Percentiles rank a stretch among this genome's conserved stretches.
phyloP scores from a whole-genome alignment of 2,329 filamentous ascomycete species.

The Amesomyces nigricolor region DNA sequence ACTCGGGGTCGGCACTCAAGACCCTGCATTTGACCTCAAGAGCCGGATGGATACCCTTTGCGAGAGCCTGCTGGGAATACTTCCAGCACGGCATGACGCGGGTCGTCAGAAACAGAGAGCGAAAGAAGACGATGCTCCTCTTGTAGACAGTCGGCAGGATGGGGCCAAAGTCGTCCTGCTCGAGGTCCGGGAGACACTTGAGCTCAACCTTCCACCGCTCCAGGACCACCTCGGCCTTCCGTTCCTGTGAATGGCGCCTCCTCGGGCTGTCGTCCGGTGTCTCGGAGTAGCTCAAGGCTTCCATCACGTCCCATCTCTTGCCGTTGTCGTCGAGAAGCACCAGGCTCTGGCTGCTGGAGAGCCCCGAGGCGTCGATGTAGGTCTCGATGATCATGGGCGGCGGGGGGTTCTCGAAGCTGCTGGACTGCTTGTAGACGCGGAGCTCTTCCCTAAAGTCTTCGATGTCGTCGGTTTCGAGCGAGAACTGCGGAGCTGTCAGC shows the following conservation, averaged over 20 bases:
- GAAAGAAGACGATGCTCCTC: constrained; percentile 90
- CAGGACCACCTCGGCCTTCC: constrained; percentile 69
- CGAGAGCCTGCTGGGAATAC: constrained; percentile 66
- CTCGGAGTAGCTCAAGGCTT: constrained; percentile 65
- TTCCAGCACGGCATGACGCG: constrained; percentile 83
- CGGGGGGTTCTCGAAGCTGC: constrained; percentile 70
- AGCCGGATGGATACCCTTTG: constrained; percentile 61
- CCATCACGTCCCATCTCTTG: constrained; percentile 87
- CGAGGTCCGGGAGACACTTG: constrained; percentile 51
- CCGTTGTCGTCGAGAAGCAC: constrained; percentile 84
- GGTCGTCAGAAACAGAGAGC: constrained; percentile 77
- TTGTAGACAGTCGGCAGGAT: constrained; percentile 88
- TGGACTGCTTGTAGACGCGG: constrained; percentile 72
- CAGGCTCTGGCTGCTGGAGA: constrained; percentile 79
- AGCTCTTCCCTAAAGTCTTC: constrained; percentile 81
- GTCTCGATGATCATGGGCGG: constrained; percentile 85
- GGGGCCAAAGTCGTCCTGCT: constrained; percentile 52
- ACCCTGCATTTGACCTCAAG: constrained; percentile 79
- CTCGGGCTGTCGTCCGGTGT: constrained; percentile 41
- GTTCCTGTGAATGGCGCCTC: constrained; percentile 35
- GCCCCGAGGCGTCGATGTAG: constrained; percentile 72
- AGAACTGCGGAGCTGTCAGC: constrained; percentile 59
- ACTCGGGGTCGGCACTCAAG: constrained; percentile 52
- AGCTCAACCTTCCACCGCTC: constrained; percentile 89
- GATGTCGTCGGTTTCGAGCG: constrained; percentile 88